Evolutionary conservation across 78 protist species (phyloP).

Genomic region (Anaeramoeba flamelloides): DNA sequence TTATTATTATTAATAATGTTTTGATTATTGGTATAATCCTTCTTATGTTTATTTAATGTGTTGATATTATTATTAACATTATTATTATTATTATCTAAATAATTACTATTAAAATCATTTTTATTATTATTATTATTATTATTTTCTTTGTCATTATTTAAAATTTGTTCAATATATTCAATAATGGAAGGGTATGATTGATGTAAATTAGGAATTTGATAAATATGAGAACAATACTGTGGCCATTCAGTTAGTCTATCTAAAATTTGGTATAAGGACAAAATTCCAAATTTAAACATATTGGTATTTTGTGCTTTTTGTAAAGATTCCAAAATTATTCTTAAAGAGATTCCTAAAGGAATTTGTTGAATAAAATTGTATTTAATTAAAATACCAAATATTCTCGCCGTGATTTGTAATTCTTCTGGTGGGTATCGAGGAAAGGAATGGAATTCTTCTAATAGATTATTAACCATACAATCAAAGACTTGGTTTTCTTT

Average conservation of each 20-base stretch:
- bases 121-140: no score
- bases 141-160: no score
- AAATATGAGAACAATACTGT: slow-evolving; percentile 53
- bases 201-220: slow-evolving; percentile 19
- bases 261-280: slow-evolving; percentile 56
- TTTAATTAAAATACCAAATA: slow-evolving; percentile 71
- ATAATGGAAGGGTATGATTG: slow-evolving; percentile 8
- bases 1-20: no score
- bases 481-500: slow-evolving; percentile 43
- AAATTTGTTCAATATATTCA: no score
- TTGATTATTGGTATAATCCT: no score
- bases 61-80: no score
- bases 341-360: slow-evolving; percentile 48
- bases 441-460: slow-evolving; percentile 76
- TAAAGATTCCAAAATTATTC: slow-evolving; percentile 54
- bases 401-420: slow-evolving; percentile 56
- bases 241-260: slow-evolving; percentile 73
- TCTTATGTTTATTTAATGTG: no score
- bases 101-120: no score
- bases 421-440: slow-evolving; percentile 69
- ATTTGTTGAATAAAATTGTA: slow-evolving; percentile 43
- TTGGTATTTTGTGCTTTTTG: slow-evolving; percentile 22
- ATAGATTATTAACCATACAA: slow-evolving; percentile 74
- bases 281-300: slow-evolving; percentile 60
- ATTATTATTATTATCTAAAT: no score